A percentile compares a stretch with the other conserved stretches of the same genome.
Conservation (phyloP, 495 filamentous ascomycete species). For the Clohesyomyces aquaticus region DNA sequence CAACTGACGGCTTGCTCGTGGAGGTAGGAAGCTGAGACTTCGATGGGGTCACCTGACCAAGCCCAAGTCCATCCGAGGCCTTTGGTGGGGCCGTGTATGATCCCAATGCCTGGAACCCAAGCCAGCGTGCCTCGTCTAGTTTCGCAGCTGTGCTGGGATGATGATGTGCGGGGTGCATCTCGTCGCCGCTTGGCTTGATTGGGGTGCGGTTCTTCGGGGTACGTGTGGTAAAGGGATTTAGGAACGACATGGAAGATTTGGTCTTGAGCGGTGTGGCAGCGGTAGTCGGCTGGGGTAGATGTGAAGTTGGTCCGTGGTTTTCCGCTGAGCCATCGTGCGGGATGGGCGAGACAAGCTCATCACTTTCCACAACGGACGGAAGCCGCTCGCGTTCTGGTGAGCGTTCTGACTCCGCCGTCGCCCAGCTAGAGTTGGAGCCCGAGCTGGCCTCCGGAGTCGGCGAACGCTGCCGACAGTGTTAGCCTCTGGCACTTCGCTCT, state of each 20-base stretch:
- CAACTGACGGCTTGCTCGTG: slow-evolving; percentile 22
- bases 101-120: slow-evolving; percentile 44
- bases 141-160: slow-evolving; percentile 47
- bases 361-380: slow-evolving; percentile 14
- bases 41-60: slow-evolving; percentile 43
- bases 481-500: not conserved
- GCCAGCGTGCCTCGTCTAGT: slow-evolving; percentile 47
- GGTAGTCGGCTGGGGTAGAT: slow-evolving; percentile 23
- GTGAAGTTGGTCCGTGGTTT: slow-evolving; percentile 1
- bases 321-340: slow-evolving; percentile 5
- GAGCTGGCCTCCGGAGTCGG: slow-evolving; percentile 15
- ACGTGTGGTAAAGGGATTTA: slow-evolving; percentile 17
- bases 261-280: slow-evolving; percentile 12
- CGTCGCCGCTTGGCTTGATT: slow-evolving; percentile 42
- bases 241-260: slow-evolving; percentile 15
- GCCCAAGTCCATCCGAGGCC: slow-evolving; percentile 28
- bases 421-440: slow-evolving; percentile 21
- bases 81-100: slow-evolving; percentile 47
- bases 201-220: slow-evolving; percentile 45
- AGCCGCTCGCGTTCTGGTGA: slow-evolving; percentile 21
- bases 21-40: slow-evolving; percentile 26
- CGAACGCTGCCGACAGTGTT: slow-evolving; percentile 25
- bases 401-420: slow-evolving; percentile 15
- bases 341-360: slow-evolving; percentile 17
- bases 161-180: slow-evolving; percentile 48